Percentiles rank a stretch among this genome's conserved stretches.
These are phyloP conservation scores for Pythium phragmiticola DNA, from an alignment of 352 stramenopile species.

Conservation along the genomic window DNA sequence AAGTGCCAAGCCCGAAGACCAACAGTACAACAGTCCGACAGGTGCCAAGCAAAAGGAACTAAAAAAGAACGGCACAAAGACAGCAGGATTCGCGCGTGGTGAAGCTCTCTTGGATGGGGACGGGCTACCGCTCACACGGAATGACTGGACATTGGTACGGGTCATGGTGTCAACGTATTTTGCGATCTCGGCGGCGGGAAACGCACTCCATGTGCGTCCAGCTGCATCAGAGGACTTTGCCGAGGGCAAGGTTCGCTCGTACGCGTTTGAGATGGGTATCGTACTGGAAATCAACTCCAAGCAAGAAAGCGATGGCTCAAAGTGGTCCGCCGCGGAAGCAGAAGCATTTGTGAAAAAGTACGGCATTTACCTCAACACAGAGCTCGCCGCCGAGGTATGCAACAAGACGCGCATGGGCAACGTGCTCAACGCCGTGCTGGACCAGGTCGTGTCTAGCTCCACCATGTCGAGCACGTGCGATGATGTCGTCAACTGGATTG, in stretches of 20 bases:
- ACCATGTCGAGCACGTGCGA: slow-evolving; percentile 76
- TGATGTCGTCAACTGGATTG: slow-evolving; percentile 78
- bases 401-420: slow-evolving; percentile 61
- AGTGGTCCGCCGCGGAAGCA: slow-evolving; percentile 49
- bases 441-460: slow-evolving; percentile 77
- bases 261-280: slow-evolving; percentile 67
- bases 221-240: slow-evolving; percentile 26
- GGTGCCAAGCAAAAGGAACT: slow-evolving; percentile 24
- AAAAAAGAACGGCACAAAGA: slow-evolving; percentile 17
- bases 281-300: slow-evolving; percentile 17
- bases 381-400: slow-evolving; percentile 79
- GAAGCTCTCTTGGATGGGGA: slow-evolving; percentile 79
- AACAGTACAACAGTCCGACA: slow-evolving; percentile 29
- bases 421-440: slow-evolving; percentile 69
- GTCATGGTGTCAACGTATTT: slow-evolving; percentile 82
- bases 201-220: slow-evolving; percentile 50
- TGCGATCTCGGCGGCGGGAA: slow-evolving; percentile 53
- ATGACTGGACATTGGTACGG: slow-evolving; percentile 82
- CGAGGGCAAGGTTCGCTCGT: slow-evolving; percentile 31
- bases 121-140: slow-evolving; percentile 70
- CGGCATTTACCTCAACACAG: slow-evolving; percentile 80
- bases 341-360: slow-evolving; percentile 80
- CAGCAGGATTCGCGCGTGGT: slow-evolving; percentile 51
- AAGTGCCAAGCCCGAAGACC: slow-evolving; percentile 41
- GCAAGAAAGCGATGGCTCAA: background rate